These are phyloP conservation scores for Aegilops bicornis DNA, from an alignment of 176 grass and related monocot genomes.

Conservation along the genomic window DNA sequence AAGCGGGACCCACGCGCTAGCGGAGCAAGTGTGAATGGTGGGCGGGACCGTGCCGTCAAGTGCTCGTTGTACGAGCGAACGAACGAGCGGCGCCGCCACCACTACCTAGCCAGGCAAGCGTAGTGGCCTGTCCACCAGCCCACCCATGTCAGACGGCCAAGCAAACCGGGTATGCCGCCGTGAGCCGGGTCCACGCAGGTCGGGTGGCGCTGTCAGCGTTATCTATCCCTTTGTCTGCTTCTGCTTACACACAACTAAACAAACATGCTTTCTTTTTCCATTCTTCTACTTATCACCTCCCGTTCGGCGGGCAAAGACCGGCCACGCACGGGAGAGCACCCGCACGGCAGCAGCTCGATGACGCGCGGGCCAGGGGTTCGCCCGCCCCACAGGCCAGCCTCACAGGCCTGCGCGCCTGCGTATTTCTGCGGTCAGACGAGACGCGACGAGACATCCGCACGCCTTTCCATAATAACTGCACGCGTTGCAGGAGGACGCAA, in stretches of 20 bases:
- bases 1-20: constrained; percentile 1
- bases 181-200: constrained; percentile 36
- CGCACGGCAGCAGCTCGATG: not conserved
- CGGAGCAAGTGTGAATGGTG: constrained; percentile 22
- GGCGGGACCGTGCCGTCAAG: not conserved
- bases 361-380: not conserved
- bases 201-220: constrained; percentile 1
- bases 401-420: no score
- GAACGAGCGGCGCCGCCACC: constrained; percentile 15
- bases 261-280: constrained; percentile 9
- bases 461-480: constrained; percentile 35
- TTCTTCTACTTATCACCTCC: not conserved
- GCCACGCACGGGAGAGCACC: not conserved
- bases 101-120: not conserved
- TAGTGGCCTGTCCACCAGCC: not conserved
- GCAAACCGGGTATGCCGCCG: not conserved
- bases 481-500: not conserved
- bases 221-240: constrained; percentile 1
- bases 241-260: not conserved
- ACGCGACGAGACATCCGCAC: not conserved
- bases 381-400: not conserved
- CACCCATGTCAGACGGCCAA: not conserved
- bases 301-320: not conserved
- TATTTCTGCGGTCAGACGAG: not conserved
- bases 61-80: not conserved